Evolutionary conservation across 169 alveolate species (phyloP).

Genomic region (Plasmodium relictum): DNA sequence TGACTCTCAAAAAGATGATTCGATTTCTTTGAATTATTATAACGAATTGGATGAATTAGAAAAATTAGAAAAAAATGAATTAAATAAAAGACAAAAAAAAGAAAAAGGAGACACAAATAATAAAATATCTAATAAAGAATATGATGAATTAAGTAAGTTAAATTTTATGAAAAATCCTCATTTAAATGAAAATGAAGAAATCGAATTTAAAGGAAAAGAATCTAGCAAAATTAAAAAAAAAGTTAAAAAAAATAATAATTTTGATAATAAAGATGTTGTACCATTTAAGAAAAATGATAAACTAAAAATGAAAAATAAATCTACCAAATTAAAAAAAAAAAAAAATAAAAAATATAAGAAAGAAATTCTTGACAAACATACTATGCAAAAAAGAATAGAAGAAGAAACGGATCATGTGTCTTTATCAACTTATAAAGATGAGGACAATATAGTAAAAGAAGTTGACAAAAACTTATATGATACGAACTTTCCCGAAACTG

Average conservation of each 20-base stretch:
- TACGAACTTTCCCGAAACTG: slow-evolving; percentile 25
- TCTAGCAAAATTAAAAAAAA: not conserved
- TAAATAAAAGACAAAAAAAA: slow-evolving; percentile 28
- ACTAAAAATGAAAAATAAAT: not conserved
- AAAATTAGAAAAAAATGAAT: slow-evolving; percentile 48
- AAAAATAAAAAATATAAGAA: not conserved
- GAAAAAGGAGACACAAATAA: slow-evolving; percentile 36
- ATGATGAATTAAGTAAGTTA: slow-evolving; percentile 53
- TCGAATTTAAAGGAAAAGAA: slow-evolving; percentile 20
- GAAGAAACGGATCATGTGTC: not conserved
- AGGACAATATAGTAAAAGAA: slow-evolving; percentile 21
- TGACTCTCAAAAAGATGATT: slow-evolving; percentile 56
- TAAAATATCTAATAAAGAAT: slow-evolving; percentile 35
- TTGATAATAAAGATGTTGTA: not conserved
- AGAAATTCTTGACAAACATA: not conserved
- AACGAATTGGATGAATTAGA: slow-evolving; percentile 74
- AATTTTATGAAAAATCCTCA: not conserved
- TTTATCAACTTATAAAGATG: not conserved
- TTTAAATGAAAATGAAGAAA: slow-evolving; percentile 17
- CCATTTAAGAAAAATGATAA: not conserved
- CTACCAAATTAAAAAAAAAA: slow-evolving; percentile 1
- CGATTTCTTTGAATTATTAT: slow-evolving; percentile 50
- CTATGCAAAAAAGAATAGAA: not conserved
- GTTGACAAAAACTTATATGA: slow-evolving; percentile 24
- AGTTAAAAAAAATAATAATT: slow-evolving; percentile 2